phyloP scores from a whole-genome alignment of 768 basidiomycete genomes.

The Phlebiopsis flavidoalba region DNA sequence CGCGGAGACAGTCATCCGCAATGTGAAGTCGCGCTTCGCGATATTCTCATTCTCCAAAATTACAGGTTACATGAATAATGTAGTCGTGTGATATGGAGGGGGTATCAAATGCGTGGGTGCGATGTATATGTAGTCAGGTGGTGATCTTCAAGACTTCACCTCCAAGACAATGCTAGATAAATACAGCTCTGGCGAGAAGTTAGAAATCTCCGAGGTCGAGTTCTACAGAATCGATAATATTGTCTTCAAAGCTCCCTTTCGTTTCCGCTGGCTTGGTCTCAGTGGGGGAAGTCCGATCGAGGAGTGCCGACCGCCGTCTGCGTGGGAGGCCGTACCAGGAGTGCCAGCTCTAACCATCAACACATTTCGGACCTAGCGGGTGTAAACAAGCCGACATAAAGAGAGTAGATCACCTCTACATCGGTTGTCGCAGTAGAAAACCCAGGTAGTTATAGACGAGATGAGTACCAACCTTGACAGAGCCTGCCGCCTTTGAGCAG shows the following conservation, averaged over 20 bases:
- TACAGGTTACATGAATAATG: slow-evolving; percentile 1
- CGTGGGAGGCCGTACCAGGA: slow-evolving; percentile 35
- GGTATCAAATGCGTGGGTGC: not conserved
- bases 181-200: not conserved
- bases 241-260: slow-evolving; percentile 48
- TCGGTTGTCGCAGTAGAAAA: slow-evolving; percentile 1
- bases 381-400: slow-evolving; percentile 14
- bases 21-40: not conserved
- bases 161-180: not conserved
- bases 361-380: too few relatives aligned
- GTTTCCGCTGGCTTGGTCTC: slow-evolving; percentile 25
- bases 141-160: not conserved
- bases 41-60: not conserved
- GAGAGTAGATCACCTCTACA: slow-evolving; percentile 22
- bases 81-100: not conserved
- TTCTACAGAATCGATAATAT: slow-evolving; percentile 62
- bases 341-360: too few relatives aligned
- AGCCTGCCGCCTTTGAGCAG: slow-evolving; percentile 51
- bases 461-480: slow-evolving; percentile 50
- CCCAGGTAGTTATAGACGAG: slow-evolving; percentile 1
- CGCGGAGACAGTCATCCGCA: not conserved
- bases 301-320: slow-evolving; percentile 23
- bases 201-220: slow-evolving; percentile 79
- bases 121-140: not conserved
- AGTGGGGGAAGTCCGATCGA: slow-evolving; percentile 34